Evolutionary conservation across 495 filamentous ascomycete genomes (phyloP).

Genomic region (Lentithecium fluviatile): DNA sequence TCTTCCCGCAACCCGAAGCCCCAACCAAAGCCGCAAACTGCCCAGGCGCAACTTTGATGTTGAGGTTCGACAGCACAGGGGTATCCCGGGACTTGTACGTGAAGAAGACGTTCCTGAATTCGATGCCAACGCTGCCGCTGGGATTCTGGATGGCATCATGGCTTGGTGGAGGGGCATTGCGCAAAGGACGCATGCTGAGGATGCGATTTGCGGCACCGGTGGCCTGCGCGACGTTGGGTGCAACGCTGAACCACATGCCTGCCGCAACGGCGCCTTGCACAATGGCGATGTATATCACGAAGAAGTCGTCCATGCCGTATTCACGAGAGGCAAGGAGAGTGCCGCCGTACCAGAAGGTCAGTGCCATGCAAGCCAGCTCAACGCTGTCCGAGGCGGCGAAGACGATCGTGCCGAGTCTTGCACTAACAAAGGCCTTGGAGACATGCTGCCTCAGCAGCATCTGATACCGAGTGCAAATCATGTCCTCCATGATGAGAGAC

Average conservation of each 20-base stretch:
- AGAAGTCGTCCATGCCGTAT: constrained; percentile 32
- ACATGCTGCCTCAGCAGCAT: constrained; percentile 31
- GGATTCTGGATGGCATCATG: constrained; percentile 6
- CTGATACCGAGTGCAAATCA: constrained; percentile 33
- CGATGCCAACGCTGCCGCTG: constrained; percentile 46
- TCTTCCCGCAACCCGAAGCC: constrained; percentile 80
- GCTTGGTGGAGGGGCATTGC: neutral
- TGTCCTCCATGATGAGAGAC: constrained; percentile 37
- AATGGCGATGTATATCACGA: constrained; percentile 39
- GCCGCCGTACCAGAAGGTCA: constrained; percentile 40
- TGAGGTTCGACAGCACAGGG: constrained; percentile 69
- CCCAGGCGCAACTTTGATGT: constrained; percentile 67
- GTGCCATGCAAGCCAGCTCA: constrained; percentile 34
- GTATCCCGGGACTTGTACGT: constrained; percentile 34
- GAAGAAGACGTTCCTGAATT: constrained; percentile 78
- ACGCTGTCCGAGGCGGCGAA: constrained; percentile 37
- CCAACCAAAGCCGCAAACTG: constrained; percentile 81
- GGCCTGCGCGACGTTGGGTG: constrained; percentile 36
- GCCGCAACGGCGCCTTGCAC: constrained; percentile 36
- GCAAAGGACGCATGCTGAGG: constrained; percentile 22
- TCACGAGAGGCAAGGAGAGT: constrained; percentile 35
- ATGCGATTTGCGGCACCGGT: constrained; percentile 36
- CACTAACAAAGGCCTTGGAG: constrained; percentile 25
- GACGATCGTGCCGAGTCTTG: constrained; percentile 32
- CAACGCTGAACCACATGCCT: constrained; percentile 36